Conservation (phyloP, 1,139 yeast species). For the Spencermartinsiella ligniputridi region DNA sequence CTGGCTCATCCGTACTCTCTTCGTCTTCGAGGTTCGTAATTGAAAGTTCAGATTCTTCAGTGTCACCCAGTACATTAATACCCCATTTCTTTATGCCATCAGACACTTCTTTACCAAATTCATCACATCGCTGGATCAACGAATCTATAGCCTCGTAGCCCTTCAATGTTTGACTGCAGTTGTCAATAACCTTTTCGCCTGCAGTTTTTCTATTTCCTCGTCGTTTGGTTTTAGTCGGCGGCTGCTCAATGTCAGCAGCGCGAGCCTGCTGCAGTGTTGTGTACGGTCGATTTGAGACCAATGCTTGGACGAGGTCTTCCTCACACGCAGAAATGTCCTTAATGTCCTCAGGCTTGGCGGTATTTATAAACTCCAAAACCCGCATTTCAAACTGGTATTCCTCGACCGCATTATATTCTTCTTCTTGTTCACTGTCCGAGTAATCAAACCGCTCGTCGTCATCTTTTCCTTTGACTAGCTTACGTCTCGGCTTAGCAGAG, state of each 20-base stretch:
- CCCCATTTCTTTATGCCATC: conserved; percentile 85
- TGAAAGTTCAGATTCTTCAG: conserved; percentile 31
- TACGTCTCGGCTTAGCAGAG: conserved; percentile 5
- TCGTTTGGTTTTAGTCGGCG: conserved; percentile 30
- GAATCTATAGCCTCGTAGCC: conserved; percentile 96
- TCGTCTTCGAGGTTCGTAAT: conserved; percentile 26
- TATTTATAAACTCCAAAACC: conserved; percentile 71
- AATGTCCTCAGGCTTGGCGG: conserved; percentile 68
- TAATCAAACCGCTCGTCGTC: conserved; percentile 14
- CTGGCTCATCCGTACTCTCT: conserved; percentile 23
- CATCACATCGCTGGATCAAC: conserved; percentile 75
- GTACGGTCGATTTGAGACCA: conserved; percentile 68
- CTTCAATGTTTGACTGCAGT: conserved; percentile 59
- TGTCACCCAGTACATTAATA: conserved; percentile 55
- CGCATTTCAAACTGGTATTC: conserved; percentile 56
- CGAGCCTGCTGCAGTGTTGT: conserved; percentile 46
- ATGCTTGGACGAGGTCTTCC: conserved; percentile 58
- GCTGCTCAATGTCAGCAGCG: conserved; percentile 39
- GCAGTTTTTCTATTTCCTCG: conserved; percentile 48
- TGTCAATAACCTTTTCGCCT: conserved; percentile 75
- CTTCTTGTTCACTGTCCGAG: conserved; percentile 34
- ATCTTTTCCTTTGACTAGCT: conserved; percentile 8
- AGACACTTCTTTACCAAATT: conserved; percentile 67
- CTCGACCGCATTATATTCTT: conserved; percentile 42
- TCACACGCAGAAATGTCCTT: conserved; percentile 74